Evolutionary conservation across 495 filamentous ascomycete species (phyloP).

Genomic region (Saxophila tyrrhenica): DNA sequence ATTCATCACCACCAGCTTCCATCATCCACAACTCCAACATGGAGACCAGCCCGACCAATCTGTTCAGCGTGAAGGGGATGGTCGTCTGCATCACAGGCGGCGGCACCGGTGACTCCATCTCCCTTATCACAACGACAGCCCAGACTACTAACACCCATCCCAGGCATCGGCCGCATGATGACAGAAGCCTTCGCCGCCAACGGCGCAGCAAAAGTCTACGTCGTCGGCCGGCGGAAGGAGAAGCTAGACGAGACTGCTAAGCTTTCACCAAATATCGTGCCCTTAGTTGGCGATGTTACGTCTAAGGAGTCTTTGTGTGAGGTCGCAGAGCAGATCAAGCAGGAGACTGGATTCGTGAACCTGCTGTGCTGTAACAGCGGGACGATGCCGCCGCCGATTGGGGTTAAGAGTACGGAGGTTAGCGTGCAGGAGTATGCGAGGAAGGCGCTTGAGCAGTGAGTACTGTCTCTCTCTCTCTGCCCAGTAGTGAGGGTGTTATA

Average conservation of each 20-base stretch:
- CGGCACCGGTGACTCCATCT: constrained; percentile 36
- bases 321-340: constrained; percentile 25
- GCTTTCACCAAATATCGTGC: constrained; percentile 35
- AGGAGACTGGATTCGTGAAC: constrained; percentile 32
- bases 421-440: constrained; percentile 19
- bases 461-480: too few relatives aligned
- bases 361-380: constrained; percentile 24
- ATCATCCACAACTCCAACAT: neutral
- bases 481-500: too few relatives aligned
- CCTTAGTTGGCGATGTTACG: constrained; percentile 34
- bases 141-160: neutral
- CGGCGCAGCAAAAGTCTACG: constrained; percentile 58
- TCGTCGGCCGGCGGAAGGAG: constrained; percentile 49
- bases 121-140: neutral
- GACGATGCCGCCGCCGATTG: constrained; percentile 9
- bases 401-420: constrained; percentile 1
- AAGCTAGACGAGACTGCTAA: constrained; percentile 19
- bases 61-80: constrained; percentile 50
- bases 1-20: too few relatives aligned
- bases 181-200: constrained; percentile 50
- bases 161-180: constrained; percentile 57
- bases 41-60: constrained; percentile 8
- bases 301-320: constrained; percentile 30
- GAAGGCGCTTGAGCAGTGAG: constrained; percentile 4
- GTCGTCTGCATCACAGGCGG: constrained; percentile 54